Conservation (phyloP, 345 rosid genomes). For the Hibiscus mutabilis region DNA sequence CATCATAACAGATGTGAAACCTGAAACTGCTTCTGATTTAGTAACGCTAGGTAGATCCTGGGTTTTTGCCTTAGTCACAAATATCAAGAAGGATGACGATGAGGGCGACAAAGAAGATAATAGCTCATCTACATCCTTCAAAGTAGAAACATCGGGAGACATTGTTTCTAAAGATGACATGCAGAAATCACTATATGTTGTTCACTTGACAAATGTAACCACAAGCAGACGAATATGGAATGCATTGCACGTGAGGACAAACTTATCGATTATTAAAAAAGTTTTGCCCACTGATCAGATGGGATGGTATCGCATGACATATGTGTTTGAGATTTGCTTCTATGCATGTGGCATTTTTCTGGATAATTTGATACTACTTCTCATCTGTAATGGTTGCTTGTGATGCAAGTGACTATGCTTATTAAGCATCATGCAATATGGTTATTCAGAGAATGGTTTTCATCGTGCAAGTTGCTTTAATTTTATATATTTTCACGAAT, state of each 20-base stretch:
- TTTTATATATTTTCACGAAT: not conserved
- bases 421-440: not conserved
- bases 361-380: too few relatives aligned
- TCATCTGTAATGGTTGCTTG: not conserved
- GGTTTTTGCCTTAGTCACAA: slow-evolving; percentile 21
- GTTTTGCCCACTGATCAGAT: slow-evolving; percentile 1
- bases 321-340: not conserved
- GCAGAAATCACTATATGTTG: slow-evolving; percentile 18
- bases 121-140: slow-evolving; percentile 14
- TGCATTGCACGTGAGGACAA: slow-evolving; percentile 21
- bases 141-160: slow-evolving; percentile 6
- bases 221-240: slow-evolving; percentile 34
- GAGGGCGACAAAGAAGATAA: not conserved
- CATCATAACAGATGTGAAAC: slow-evolving; percentile 27
- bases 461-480: not conserved
- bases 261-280: slow-evolving; percentile 23
- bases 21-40: slow-evolving; percentile 29
- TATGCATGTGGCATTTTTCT: not conserved
- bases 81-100: not conserved
- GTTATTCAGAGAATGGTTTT: not conserved
- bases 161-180: not conserved
- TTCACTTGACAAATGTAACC: slow-evolving; percentile 25
- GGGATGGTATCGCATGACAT: not conserved
- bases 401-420: not conserved
- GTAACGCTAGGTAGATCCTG: slow-evolving; percentile 21